Percentiles rank a stretch among this genome's conserved stretches.
phyloP scores from a whole-genome alignment of 441 rosid genomes.

The Eutrema salsugineum region DNA sequence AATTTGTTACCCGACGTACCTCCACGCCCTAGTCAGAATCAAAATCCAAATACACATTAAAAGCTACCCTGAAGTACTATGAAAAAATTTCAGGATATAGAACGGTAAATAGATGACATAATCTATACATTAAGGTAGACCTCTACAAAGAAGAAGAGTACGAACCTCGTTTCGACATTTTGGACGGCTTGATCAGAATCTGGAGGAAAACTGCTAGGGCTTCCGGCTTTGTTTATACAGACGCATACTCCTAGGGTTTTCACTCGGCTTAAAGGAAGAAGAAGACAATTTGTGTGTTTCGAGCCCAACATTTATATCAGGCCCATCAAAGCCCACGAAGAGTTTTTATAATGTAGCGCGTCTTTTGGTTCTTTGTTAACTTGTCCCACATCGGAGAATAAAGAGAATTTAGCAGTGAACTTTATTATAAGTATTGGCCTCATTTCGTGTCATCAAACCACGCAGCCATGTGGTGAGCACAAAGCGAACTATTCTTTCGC shows the following conservation, averaged over 20 bases:
- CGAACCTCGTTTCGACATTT: conserved; percentile 85
- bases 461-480: conserved; percentile 57
- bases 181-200: conserved; percentile 15
- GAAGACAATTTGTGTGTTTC: conserved; percentile 13
- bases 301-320: not conserved
- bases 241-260: not conserved
- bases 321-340: conserved; percentile 2
- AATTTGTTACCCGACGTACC: conserved; percentile 92
- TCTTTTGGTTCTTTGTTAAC: not conserved
- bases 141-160: not conserved
- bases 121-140: not conserved
- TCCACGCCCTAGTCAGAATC: conserved; percentile 52
- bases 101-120: not conserved
- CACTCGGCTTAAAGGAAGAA: not conserved
- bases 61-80: not conserved
- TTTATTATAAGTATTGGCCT: not conserved
- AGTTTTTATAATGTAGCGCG: no score
- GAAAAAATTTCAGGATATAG: no score
- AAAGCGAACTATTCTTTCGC: conserved; percentile 78
- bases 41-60: not conserved
- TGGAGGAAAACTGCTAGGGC: not conserved
- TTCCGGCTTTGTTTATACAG: not conserved
- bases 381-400: conserved; percentile 13
- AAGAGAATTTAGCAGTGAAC: fast-evolving
- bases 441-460: not conserved